Evolutionary conservation across 768 basidiomycete genomes (phyloP), one percentile per base, ranked within the genome.

Genomic region (Tulasnella sp.): DNA sequence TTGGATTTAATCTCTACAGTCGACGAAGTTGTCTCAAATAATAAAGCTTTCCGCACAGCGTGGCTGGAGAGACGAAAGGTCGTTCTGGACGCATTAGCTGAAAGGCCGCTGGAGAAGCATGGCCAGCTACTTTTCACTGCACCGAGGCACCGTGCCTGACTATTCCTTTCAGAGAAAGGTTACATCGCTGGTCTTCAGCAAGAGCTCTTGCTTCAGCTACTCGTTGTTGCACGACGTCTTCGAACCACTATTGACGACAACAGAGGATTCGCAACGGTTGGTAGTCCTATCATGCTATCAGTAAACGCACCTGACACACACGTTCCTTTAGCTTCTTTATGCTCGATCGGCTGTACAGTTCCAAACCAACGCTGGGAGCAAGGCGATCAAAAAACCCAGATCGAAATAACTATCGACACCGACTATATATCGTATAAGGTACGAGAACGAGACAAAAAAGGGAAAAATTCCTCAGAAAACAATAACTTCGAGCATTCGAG

Each of bases 21-120:
- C 22, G 88, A 91, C 73, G 92, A 94, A 68, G 84, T 97, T 14
- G 85, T 87, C 0, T 80, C 84, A 4, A 88, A 91, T 1, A 99
- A 96, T 83, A 93, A 92, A 80, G 80, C 86, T 0, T 84, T 99
- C 15, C 86, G 89, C 42, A 88, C 88, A 2, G 84, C 85, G 14
- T 96, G 96, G 93, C 83, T 87, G 31, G 87, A 87, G 49, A 86
- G 90, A 36, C 84, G 87, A 79, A 82, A 83, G 38, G 79, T 83
- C 0, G 85, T 91, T 9, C 81, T 94, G 75, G 86, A 84, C 5
- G 83, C 90, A 76, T 85, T 96, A 11, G 85, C 88, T 39, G 87
- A 91, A 76, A 79, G 94, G 39, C 87, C 90, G 17, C 82, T 88
- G 5, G 83, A 85, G 8, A 82, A 85, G 49, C 80, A 86, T n/a